phyloP scores from a whole-genome alignment of 2,329 filamentous ascomycete species.

The Ophiocordyceps camponoti-rufipedis region DNA sequence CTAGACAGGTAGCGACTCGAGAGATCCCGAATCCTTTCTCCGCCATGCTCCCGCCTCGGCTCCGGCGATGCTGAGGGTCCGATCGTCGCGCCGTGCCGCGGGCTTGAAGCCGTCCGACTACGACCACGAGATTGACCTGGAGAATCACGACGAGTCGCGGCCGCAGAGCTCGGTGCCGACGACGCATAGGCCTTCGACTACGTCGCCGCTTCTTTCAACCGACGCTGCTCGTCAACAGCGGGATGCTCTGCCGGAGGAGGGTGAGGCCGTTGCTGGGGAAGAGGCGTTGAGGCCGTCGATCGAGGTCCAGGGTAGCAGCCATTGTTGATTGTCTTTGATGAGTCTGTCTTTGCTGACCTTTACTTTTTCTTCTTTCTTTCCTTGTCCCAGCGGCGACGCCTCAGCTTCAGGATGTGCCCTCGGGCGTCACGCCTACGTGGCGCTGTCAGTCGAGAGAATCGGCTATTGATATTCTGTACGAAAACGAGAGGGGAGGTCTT shows the following conservation, averaged over 20 bases:
- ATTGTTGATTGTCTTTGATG: not conserved
- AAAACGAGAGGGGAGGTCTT: constrained; percentile 85
- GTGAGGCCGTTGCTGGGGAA: no score
- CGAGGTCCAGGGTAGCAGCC: constrained; percentile 13
- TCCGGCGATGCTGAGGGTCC: constrained; percentile 14
- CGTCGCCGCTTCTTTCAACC: not conserved
- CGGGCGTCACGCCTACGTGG: constrained; percentile 17
- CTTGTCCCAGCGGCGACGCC: constrained; percentile 12
- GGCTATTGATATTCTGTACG: constrained; percentile 76
- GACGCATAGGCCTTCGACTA: not conserved
- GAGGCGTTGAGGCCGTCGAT: not conserved
- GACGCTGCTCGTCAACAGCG: not conserved
- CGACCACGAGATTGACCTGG: constrained; percentile 52
- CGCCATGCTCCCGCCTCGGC: constrained; percentile 7
- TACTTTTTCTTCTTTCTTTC: no score
- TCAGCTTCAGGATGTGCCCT: constrained; percentile 1
- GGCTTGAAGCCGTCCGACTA: constrained; percentile 42
- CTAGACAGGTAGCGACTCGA: no score
- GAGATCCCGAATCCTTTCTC: not conserved
- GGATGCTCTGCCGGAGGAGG: not conserved
- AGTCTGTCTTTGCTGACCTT: not conserved
- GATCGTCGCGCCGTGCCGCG: constrained; percentile 35
- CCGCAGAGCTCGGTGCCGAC: not conserved
- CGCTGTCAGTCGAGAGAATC: constrained; percentile 24
- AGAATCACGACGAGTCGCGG: constrained; percentile 30